Base-by-base conservation (phyloP, 1,284 basidiomycete species). In the Ganoderma sinense region DNA sequence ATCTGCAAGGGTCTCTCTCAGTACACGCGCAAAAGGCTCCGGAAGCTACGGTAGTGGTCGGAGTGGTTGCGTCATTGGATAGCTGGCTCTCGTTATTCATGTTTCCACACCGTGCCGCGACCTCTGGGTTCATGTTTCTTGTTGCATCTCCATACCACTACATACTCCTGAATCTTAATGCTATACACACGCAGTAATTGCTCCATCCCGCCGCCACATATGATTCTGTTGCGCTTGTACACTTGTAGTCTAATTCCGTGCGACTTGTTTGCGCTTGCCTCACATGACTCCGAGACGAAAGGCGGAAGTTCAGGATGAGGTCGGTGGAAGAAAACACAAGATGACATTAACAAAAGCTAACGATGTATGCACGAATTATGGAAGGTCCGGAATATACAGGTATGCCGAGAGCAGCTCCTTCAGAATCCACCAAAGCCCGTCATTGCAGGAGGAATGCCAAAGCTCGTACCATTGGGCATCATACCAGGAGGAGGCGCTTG, bases 1-100 rank as follows among this genome's bases (percentile, higher is more conserved):
- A 79, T 93, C 94, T 1, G 95, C 95, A 0, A 87, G 94, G 6
- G 94, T 97, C 5, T 93, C 95, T 10, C 81, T 97, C 60, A 89
- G 88, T 66, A 92, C 93, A 31, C 86, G 89, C 64, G 82, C 92
- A 13, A 94, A 91, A 78, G 91, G 92, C 7, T 82, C 89, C 29
- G 85, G 86, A 26, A 85, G 84, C 66, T 81, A 79, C 51, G 78
- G 83, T 62, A 65, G 75, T 26, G 66, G 73, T 8, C 66, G 77
- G 58, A 72, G 76, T n/a, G 73, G 77, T 16, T 81, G 81, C 67
- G 66, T 87, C 64, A 66, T 76, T 48, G 68, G 68, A 48, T 75
- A 67, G 51, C 43, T 14, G 20, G n/a, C 23, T 29, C 29, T 29
- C n/a, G n/a, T 51, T 29, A 26, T 48, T 62, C 26, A 23, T 14